These are phyloP conservation scores for Paecilomyces sp. DNA, from an alignment of 2,329 filamentous ascomycete species.

Conservation along the genomic window DNA sequence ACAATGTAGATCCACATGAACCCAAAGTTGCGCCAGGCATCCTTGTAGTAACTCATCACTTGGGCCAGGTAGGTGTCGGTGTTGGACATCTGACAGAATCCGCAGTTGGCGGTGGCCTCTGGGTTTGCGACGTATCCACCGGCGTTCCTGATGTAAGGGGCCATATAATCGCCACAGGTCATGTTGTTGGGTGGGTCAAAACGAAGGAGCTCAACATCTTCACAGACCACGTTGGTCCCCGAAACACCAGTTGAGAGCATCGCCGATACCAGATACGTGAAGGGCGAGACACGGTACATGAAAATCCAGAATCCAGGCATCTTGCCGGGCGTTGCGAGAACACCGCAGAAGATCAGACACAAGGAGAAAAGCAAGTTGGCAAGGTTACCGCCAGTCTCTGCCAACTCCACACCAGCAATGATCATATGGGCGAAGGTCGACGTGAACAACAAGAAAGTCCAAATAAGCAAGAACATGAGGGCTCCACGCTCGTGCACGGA, in stretches of 20 bases:
- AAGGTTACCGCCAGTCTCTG: conserved; percentile 54
- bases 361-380: conserved; percentile 49
- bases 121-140: conserved; percentile 39
- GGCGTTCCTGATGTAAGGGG: conserved; percentile 26
- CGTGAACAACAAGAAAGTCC: background rate
- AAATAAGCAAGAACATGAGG: background rate
- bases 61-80: conserved; percentile 43
- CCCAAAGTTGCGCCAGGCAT: conserved; percentile 64
- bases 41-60: conserved; percentile 35
- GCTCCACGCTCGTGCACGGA: background rate
- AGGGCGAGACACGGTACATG: conserved; percentile 62
- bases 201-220: conserved; percentile 21
- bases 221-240: conserved; percentile 22
- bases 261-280: conserved; percentile 54
- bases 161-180: conserved; percentile 52
- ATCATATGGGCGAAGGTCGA: background rate
- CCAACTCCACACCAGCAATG: conserved; percentile 29
- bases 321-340: background rate
- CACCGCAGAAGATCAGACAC: conserved; percentile 46
- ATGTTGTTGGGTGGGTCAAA: conserved; percentile 47
- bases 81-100: conserved; percentile 40
- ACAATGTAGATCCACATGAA: conserved; percentile 60
- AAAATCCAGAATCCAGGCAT: conserved; percentile 72
- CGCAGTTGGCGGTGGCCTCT: conserved; percentile 38
- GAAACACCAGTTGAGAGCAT: conserved; percentile 34